These are phyloP conservation scores for Nitzschia putrida DNA, from an alignment of 108 stramenopile genomes.

Conservation along the genomic window DNA sequence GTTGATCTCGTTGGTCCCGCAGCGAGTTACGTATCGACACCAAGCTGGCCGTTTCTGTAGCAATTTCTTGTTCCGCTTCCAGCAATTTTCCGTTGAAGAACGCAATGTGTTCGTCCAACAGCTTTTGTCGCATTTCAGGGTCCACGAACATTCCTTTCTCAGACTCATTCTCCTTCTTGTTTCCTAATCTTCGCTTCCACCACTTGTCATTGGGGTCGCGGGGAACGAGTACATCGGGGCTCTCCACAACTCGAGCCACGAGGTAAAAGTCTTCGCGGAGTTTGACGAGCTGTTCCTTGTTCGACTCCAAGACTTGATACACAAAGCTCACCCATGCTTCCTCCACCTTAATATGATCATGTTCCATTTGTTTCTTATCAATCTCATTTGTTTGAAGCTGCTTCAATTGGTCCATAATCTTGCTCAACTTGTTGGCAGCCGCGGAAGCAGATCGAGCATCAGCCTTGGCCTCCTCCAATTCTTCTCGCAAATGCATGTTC, in stretches of 20 bases:
- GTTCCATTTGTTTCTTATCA: slow-evolving; percentile 41
- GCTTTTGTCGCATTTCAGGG: slow-evolving; percentile 31
- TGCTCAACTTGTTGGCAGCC: slow-evolving; percentile 47
- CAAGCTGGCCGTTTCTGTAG: slow-evolving; percentile 20
- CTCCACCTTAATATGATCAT: slow-evolving; percentile 46
- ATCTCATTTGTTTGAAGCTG: slow-evolving; percentile 42
- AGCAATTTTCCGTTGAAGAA: slow-evolving; percentile 40
- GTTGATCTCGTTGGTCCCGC: slow-evolving; percentile 24
- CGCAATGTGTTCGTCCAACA: slow-evolving; percentile 35
- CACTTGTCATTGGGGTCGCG: slow-evolving; percentile 13
- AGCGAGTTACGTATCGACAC: slow-evolving; percentile 29
- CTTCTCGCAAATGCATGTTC: slow-evolving; percentile 33
- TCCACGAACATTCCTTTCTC: slow-evolving; percentile 24
- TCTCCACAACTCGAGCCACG: slow-evolving; percentile 43
- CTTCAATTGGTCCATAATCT: slow-evolving; percentile 51
- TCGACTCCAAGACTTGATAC: slow-evolving; percentile 34
- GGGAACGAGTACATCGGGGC: slow-evolving; percentile 28
- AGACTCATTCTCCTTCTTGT: slow-evolving; percentile 3
- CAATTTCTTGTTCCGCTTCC: slow-evolving; percentile 35
- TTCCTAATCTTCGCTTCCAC: slow-evolving; percentile 11
- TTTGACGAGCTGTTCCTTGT: slow-evolving; percentile 39
- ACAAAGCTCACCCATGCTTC: slow-evolving; percentile 53
- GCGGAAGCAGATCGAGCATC: slow-evolving; percentile 41
- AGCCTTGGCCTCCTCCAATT: slow-evolving; percentile 39
- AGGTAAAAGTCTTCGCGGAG: slow-evolving; percentile 43